Base-by-base conservation (phyloP, 768 basidiomycete genomes). In the Mycena galericulata region DNA sequence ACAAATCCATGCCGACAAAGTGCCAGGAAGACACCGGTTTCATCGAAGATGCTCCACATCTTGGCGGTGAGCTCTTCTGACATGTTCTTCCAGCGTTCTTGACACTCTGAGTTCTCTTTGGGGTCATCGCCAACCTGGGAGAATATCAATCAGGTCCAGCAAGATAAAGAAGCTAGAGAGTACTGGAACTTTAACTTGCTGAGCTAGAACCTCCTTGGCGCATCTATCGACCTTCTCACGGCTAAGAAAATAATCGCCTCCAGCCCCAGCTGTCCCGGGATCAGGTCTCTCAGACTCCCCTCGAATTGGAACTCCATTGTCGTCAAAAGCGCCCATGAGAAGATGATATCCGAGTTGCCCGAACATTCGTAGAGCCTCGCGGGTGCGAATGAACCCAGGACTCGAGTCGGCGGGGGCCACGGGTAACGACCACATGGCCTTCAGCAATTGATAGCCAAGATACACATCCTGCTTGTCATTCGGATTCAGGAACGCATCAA, bases 31-130 rank as follows among this genome's bases (percentile, higher is more conserved):
- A n/a, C n/a, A n/a, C n/a, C n/a, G n/a, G 80, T 76, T 72, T 83
- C 80, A 2, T 78, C 67, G 53, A 81, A 85, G 2, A 82, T 70
- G 1, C 68, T 72, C 80, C 78, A 82, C 76, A 79, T 79, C 27
- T 69, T 74, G 65, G 46, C 26, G 1, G 38, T 53, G 5, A 66
- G 36, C 5, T 66, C 36, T 24, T 80, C 81, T 27, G 69, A 71
- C 69, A 34, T 81, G 18, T 66, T 66, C 26, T 66, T 58, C 65
- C 65, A 66, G 2, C 65, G 34, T 15, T 59, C 58, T 24, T 26
- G 17, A 32, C 58, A 59, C n/a, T n/a, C n/a, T n/a, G n/a, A n/a
- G n/a, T n/a, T n/a, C n/a, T n/a, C n/a, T n/a, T n/a, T n/a, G n/a
- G n/a, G n/a, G n/a, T n/a, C n/a, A n/a, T n/a, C n/a, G n/a, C n/a